Percentiles rank a stretch among this genome's conserved stretches.
These are phyloP conservation scores for Elsinoe perseae DNA, from an alignment of 2,329 filamentous ascomycete genomes.

Conservation along the genomic window DNA sequence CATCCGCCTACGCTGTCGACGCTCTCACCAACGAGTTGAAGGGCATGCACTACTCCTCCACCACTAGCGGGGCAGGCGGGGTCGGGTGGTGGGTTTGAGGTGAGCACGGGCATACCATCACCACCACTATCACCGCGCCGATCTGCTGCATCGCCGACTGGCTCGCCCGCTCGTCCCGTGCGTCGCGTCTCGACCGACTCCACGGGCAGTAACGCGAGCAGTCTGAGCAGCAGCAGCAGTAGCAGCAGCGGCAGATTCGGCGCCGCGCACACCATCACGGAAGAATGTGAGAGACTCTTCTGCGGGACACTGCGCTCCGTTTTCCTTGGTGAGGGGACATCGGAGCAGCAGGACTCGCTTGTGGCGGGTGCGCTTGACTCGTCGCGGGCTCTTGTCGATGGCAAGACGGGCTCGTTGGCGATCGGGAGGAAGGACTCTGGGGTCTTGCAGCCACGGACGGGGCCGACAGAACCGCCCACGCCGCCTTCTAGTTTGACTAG, in stretches of 20 bases:
- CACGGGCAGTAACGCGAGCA: conserved; percentile 29
- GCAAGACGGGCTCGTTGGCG: conserved; percentile 11
- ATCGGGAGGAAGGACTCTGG: conserved; percentile 23
- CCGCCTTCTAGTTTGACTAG: conserved; percentile 12
- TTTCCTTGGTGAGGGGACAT: conserved; percentile 92
- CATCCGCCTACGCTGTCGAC: conserved; percentile 85
- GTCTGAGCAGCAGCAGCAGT: conserved; percentile 21
- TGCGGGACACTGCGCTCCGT: conserved; percentile 88
- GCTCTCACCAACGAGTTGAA: conserved; percentile 59
- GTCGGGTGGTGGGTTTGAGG: conserved; percentile 94
- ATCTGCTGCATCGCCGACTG: conserved; percentile 10
- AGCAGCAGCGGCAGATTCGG: conserved; percentile 54
- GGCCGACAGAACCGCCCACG: neutral
- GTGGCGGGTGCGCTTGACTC: conserved; percentile 63
- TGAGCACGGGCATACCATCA: conserved; percentile 77
- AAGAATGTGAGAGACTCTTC: conserved; percentile 99
- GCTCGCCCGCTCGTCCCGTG: conserved; percentile 17
- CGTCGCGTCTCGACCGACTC: conserved; percentile 12
- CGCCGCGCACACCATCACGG: conserved; percentile 93
- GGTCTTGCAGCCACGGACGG: neutral
- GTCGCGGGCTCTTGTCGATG: conserved; percentile 18
- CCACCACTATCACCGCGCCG: conserved; percentile 72
- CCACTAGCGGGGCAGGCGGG: conserved; percentile 76
- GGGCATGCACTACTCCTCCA: conserved; percentile 78
- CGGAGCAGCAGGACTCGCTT: conserved; percentile 70